phyloP scores from a whole-genome alignment of 495 filamentous ascomycete species.

The Trichoderma parareesei region DNA sequence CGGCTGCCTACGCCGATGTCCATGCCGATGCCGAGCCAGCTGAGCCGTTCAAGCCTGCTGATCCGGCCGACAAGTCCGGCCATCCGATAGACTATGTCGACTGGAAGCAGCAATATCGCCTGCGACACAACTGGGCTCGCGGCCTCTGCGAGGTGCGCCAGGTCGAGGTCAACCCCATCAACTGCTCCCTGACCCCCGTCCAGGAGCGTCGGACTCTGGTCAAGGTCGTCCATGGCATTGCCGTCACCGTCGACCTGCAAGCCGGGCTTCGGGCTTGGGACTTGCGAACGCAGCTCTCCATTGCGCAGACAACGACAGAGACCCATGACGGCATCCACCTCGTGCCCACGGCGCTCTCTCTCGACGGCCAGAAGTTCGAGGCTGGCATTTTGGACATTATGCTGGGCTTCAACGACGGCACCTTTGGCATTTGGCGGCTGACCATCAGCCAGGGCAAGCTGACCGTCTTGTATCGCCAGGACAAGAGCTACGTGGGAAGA shows the following conservation, averaged over 20 bases:
- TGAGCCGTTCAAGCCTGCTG: conserved; percentile 37
- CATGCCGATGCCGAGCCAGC: conserved; percentile 26
- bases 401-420: conserved; percentile 71
- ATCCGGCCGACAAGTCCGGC: conserved; percentile 40
- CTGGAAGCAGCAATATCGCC: conserved; percentile 88
- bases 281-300: conserved; percentile 48
- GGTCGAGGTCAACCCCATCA: conserved; percentile 30
- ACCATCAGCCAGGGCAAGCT: conserved; percentile 36
- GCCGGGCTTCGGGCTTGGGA: conserved; percentile 73
- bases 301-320: conserved; percentile 40
- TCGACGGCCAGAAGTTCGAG: conserved; percentile 40
- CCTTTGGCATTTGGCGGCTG: conserved; percentile 62
- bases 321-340: conserved; percentile 14
- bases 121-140: conserved; percentile 85
- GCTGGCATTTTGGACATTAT: conserved; percentile 42
- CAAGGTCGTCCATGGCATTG: conserved; percentile 62
- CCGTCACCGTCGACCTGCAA: conserved; percentile 66
- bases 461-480: conserved; percentile 43
- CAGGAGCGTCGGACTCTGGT: conserved; percentile 46
- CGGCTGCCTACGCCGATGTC: conserved; percentile 12
- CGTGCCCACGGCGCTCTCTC: conserved; percentile 59
- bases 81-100: conserved; percentile 25
- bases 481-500: conserved; percentile 48
- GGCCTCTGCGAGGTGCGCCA: conserved; percentile 76
- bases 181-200: conserved; percentile 2